Evolutionary conservation across 345 rosid genomes (phyloP), one percentile per base, ranked within the genome.

Genomic region (Eutrema yunnanense): DNA sequence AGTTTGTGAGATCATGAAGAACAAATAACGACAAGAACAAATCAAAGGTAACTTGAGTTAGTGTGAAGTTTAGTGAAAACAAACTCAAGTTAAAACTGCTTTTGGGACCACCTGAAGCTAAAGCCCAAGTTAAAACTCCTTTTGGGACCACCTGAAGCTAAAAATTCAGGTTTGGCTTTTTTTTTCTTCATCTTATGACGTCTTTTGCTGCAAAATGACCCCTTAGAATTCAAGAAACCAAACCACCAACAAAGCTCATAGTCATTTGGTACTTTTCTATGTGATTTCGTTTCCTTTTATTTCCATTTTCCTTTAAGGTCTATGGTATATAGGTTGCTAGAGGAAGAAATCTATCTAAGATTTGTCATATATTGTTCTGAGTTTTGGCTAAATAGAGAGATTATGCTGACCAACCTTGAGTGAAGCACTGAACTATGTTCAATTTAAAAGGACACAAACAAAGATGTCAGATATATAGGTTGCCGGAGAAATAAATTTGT

Each of bases 381-480:
- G 48, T 9, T 49, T 37, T 49, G 30, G 74, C 40, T 50, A 36
- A 19, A 30, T 38, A 52, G 38, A 26, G 60, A 40, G 38, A 37
- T 37, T 40, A 9, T 42, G 33, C 22, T 53, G 19, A 53, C 38
- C 16, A n/a, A 68, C 64, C 27, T 13, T 14, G 56, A 37, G 14
- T 36, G 30, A 37, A 49, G 66, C 57, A 54, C 11, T 29, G n/a
- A 56, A 44, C 51, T 36, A 11, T 57, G 58, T 57, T 73, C 51
- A 52, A 13, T 50, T 42, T 60, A 54, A 52, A 84, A 88, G 81
- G 85, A 72, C 50, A 73, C 62, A 34, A 86, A 80, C 60, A 66
- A 37, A 87, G 80, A 71, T 65, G 80, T 43, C 13, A 38, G 12
- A 14, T 41, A 9, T 29, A 29, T 55, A 43, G 9, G 40, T 68